Base-by-base conservation (phyloP, 2,329 filamentous ascomycete genomes). In the Ilyonectria mors-panacis region DNA sequence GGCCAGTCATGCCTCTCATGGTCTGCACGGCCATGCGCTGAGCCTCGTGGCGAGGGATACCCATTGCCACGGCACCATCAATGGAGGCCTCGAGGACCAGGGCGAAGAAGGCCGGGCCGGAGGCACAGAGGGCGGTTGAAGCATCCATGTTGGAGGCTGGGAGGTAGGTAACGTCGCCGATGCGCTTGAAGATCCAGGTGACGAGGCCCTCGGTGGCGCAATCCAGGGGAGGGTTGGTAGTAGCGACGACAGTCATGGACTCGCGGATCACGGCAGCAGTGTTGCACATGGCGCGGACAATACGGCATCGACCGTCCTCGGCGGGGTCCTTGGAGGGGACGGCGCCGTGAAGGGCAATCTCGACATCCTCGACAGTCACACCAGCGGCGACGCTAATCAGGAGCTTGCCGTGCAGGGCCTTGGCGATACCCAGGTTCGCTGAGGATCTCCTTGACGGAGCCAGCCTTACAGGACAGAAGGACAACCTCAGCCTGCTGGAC, bases 201-300 rank as follows among this genome's bases (percentile, higher is more conserved):
- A 94, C 87, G 12, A 95, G 85, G 66, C 76, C 80, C 51, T 87
- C 83, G 33, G 86, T 85, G 19, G 84, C 81, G 1, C 84, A 77
- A 6, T 86, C 83, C 15, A 93, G 83, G 3, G 90, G 86, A 9
- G 90, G 88, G 9, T 83, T 84, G 7, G 86, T 85, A 51, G 86
- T 89, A 54, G 89, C 90, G 72, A 97, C 92, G 60, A 96, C 90
- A 4, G 92, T 95, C 93, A 96, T 96, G 73, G 89, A 91, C 80
- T 97, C 91, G 53, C 93, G 84, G 65, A 97, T 92, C 55, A 93
- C 86, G 28, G 91, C 91, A 12, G 94, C 93, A 0, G 93, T 95
- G 83, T 97, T 97, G 73, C 94, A 94, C 89, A 97, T 94, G 61
- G 92, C 93, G 35, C 94, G 87, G 5, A 97, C 91, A 50, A 96